Evolutionary conservation across 805 yeast species (phyloP), one percentile per base, ranked within the genome.

Genomic region (Starmerella khaoyaiensis): DNA sequence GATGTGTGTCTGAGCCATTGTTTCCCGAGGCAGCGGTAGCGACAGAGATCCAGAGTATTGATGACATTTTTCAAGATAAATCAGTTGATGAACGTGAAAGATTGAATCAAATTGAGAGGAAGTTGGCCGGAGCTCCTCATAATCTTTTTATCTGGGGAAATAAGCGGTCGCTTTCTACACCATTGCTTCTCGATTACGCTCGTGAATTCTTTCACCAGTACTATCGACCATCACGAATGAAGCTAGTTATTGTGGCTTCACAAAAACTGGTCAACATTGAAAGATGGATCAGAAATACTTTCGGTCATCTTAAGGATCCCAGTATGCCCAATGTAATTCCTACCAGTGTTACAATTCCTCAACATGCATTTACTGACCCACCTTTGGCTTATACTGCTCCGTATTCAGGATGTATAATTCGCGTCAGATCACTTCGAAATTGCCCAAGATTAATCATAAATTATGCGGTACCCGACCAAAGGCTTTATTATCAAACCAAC

Each of bases 1-100:
- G 35, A 18, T 10, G 27, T 28, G 27, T 31, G 21, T 23, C 16
- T 28, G 35, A 31, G 35, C 27, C 35, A 21, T 28, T 31, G 35
- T 31, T 31, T 28, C 35, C 35, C 21, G 21, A 7, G 21, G 35
- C 22, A 15, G 35, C 35, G 15, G 18, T 31, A 21, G 8, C 8
- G 21, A 28, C 15, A 21, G 35, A 31, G 27, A 19, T 31, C 27
- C 14, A 10, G 14, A 20, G 28, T 6, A 20, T 31, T 20, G 35
- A 31, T 28, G 27, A 21, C 28, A 5, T 21, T 16, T 22, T 5
- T 14, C n/a, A 4, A 14, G n/a, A 14, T n/a, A n/a, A 31, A 16
- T 10, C 17, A 20, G 4, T 4, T 4, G 5, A 10, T 9, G 27
- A 5, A 20, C n/a, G 12, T 8, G 14, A 6, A 9, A 12, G 7